Evolutionary conservation across 257 asterid genomes (phyloP).

Genomic region (Verbascum thapsus): DNA sequence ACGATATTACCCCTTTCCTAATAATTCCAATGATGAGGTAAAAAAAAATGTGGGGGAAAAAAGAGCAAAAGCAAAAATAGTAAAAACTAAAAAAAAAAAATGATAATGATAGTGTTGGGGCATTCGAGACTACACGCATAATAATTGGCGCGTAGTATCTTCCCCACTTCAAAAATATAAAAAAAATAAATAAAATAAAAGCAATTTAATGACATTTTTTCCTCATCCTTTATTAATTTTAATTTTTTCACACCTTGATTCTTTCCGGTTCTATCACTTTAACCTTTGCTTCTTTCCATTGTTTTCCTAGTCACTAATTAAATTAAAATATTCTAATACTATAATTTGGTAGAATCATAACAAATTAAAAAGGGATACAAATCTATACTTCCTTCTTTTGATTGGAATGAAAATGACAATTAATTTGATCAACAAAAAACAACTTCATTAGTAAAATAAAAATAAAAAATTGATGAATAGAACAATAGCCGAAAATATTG

Average conservation of each 20-base stretch:
- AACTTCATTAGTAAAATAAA: constrained; percentile 21
- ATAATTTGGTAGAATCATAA: too few relatives aligned
- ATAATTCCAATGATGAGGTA: constrained; percentile 25
- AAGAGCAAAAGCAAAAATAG: constrained; percentile 5
- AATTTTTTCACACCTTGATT: constrained; percentile 41
- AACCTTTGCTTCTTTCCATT: constrained; percentile 48
- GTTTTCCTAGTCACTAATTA: constrained; percentile 28
- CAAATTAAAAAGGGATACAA: constrained; percentile 16
- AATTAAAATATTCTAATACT: too few relatives aligned
- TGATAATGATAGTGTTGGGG: constrained; percentile 42
- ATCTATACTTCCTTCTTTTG: constrained; percentile 12
- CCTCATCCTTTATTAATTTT: constrained; percentile 1
- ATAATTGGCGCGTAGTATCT: constrained; percentile 38
- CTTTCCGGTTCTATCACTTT: constrained; percentile 70
- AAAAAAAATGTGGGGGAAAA: constrained; percentile 10
- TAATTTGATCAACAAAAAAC: constrained; percentile 33
- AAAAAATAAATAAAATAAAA: neutral
- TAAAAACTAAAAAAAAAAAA: constrained; percentile 25
- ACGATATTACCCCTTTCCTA: too few relatives aligned
- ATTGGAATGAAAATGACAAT: neutral
- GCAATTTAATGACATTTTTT: constrained; percentile 9
- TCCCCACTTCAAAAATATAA: neutral
- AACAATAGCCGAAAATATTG: too few relatives aligned
- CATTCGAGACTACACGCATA: constrained; percentile 37
- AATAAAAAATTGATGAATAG: constrained; percentile 26